A percentile compares a stretch with the other conserved stretches of the same genome.
Evolutionary conservation across 305 asterid genomes (phyloP).

Genomic region (Lippia alba): DNA sequence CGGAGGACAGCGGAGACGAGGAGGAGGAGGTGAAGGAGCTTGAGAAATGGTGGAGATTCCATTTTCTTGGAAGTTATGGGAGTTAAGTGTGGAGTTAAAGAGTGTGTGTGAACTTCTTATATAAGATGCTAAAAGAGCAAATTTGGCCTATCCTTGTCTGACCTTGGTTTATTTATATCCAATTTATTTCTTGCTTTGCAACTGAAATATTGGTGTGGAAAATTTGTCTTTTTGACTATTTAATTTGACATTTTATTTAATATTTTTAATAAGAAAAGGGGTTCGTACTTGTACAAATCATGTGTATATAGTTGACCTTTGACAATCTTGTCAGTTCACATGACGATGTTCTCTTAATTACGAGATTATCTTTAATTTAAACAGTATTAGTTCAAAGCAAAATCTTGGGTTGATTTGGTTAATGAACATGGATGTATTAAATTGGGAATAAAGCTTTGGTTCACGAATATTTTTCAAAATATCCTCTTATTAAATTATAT

Average conservation of each 20-base stretch:
- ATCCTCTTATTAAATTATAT: too few relatives aligned
- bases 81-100: not conserved
- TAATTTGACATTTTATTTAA: conserved; percentile 25
- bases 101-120: conserved; percentile 7
- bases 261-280: not conserved
- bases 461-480: too few relatives aligned
- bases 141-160: conserved; percentile 34
- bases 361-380: not conserved
- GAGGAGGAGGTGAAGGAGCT: conserved; percentile 40
- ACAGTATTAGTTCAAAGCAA: not conserved
- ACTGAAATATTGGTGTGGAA: conserved; percentile 36
- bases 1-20: conserved; percentile 33
- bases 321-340: conserved; percentile 29
- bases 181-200: conserved; percentile 12
- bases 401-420: conserved; percentile 23
- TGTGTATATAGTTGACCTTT: conserved; percentile 46
- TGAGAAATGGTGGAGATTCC: conserved; percentile 39
- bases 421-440: not conserved
- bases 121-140: conserved; percentile 34
- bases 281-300: conserved; percentile 4
- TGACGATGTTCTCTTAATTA: not conserved
- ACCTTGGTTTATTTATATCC: not conserved
- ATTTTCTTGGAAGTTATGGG: conserved; percentile 31
- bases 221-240: conserved; percentile 32
- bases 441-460: too few relatives aligned